Evolutionary conservation across 2,329 filamentous ascomycete species (phyloP), one percentile per base, ranked within the genome.

Genomic region (Fusarium solani-melongenae): DNA sequence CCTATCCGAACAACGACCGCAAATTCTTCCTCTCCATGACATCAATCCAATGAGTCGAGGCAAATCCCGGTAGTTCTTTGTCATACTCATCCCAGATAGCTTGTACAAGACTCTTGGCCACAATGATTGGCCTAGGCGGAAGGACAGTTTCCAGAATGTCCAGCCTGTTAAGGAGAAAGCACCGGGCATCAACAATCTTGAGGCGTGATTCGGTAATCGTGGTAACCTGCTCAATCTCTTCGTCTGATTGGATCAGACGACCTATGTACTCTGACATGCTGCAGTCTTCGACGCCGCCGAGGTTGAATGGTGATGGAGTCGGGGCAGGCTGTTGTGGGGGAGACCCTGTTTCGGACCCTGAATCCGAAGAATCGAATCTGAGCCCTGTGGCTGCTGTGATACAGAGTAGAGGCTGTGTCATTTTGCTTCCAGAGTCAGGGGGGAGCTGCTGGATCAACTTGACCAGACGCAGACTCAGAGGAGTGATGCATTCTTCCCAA

Each of bases 321-420:
- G 24, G 20, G 2, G 56, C 33, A 1, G 70, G 29, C 4, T 9
- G 46, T 34, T 63, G 65, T 22, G 44, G 22, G 2, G 44, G 44
- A 1, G 62, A 58, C 5, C 62, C 55, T 1, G 44, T 64, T 1
- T 31, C 20, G 2, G 5, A n/a, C 0, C 31, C 5, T 0, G 14
- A 11, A 9, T 64, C 59, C 0, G 56, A 24, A 1, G 65, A 22
- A 9, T 73, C 68, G 29, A 74, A 71, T 1, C 81, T 71, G 1
- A 82, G 68, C 0, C 81, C 81, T 0, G 79, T 82, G 39, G 80
- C 79, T 2, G 81, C 81, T 1, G 79, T 81, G 15, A 82, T 78
- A 44, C 81, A 83, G 3, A 83, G 74, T 0, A 82, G 62, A 2
- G 81, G 81, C 9, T 82, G 81, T 3, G 82, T 79, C 31, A 81